Evolutionary conservation across 768 basidiomycete genomes (phyloP), one percentile per base, ranked within the genome.

Genomic region (Russula earlei): DNA sequence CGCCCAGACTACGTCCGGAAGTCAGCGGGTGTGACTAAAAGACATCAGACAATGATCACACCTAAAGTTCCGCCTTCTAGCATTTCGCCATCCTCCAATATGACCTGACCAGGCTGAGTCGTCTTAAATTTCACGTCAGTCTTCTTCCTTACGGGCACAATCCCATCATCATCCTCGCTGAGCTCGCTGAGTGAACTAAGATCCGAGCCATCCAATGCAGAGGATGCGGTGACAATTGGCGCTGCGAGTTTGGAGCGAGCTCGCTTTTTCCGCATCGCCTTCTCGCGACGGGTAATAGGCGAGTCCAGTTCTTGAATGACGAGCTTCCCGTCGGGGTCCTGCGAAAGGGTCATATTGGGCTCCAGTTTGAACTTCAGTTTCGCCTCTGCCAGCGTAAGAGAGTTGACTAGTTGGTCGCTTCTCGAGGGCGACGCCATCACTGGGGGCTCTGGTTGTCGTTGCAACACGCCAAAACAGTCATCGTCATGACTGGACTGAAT

Each of bases 271-370:
- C 75, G 73, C 55, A 70, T 67, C 19, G 72, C 73, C 68, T 83
- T 85, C 67, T 80, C 75, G 48, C 78, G 74, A 4, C 86, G 79
- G 38, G 78, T 83, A 4, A 77, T 77, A 34, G 86, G 86, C 5
- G 87, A 83, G 63, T 87, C 87, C 22, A 88, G 72, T 56, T 81
- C 79, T 64, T 89, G 85, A 54, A 88, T 78, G 52, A 86, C 77
- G 45, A 83, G 74, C 54, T 69, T 74, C n/a, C 78, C 77, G 42
- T 71, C 70, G n/a, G 75, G 69, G 8, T 66, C 56, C 41, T 67
- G 60, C 63, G 68, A 40, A 58, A 62, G 55, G 59, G 65, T 38
- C 66, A 59, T 56, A 36, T 55, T 59, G 19, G 52, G 52, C 40
- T 56, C 46, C 34, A 52, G 41, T 43, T 42, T 46, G 19, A 63